Conservation (phyloP, 116 monocot species). For the Iris pallida region DNA sequence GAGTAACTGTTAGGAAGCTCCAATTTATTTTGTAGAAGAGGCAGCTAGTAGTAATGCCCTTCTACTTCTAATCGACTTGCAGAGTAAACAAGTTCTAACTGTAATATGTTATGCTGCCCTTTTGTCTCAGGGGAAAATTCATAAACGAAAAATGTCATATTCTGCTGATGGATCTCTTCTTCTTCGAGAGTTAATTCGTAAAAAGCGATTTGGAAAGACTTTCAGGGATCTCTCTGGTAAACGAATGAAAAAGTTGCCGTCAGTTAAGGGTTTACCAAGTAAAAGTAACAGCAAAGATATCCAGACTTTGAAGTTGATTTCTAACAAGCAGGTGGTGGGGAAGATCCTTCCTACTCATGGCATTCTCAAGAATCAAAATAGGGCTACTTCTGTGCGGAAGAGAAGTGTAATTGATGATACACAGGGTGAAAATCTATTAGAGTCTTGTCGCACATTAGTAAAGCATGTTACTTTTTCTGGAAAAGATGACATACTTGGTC, state of each 20-base stretch:
- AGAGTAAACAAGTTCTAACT: no score
- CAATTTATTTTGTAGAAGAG: no score
- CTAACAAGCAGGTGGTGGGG: neutral
- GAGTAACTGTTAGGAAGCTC: no score
- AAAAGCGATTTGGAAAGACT: slow-evolving; percentile 26
- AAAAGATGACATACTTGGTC: slow-evolving; percentile 34
- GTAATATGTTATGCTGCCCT: neutral
- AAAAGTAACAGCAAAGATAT: slow-evolving; percentile 16
- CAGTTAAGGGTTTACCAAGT: slow-evolving; percentile 17
- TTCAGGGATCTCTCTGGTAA: neutral
- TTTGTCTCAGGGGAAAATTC: slow-evolving; percentile 4
- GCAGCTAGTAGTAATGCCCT: no score
- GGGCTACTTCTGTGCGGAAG: slow-evolving; percentile 16
- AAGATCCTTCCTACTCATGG: slow-evolving; percentile 21
- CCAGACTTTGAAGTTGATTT: slow-evolving; percentile 11
- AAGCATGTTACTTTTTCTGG: slow-evolving; percentile 52
- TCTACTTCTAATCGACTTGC: no score
- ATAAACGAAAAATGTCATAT: no score
- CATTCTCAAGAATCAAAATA: slow-evolving; percentile 40
- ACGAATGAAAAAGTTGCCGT: slow-evolving; percentile 22
- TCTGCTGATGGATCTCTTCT: slow-evolving; percentile 11
- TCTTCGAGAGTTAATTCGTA: slow-evolving; percentile 19
- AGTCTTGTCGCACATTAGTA: slow-evolving; percentile 6
- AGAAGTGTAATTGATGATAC: neutral
- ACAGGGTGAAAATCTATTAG: slow-evolving; percentile 6